Evolutionary conservation across 805 yeast genomes (phyloP), one percentile per base, ranked within the genome.

Genomic region (Candida morakotiae): DNA sequence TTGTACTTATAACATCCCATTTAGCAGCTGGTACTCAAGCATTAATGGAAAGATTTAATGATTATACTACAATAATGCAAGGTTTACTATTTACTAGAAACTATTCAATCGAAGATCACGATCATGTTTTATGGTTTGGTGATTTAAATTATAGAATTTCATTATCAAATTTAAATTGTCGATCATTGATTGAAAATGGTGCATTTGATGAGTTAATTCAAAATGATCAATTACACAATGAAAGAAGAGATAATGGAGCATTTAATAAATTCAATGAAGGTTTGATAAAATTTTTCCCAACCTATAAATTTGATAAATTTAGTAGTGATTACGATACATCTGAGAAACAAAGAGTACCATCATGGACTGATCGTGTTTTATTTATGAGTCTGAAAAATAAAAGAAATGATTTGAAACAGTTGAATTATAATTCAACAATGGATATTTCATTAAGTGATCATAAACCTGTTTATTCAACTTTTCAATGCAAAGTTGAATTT

Each of bases 301-400:
- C 99, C 0, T 93, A 93, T 62, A 93, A 93, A 55, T 93, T 83
- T 56, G 95, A 93, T 55, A 83, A 86, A 34, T 94, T 95, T 4
- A 83, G 95, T 0, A 76, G 74, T 32, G 61, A 54, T 2, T 93
- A 89, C 55, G 99, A 93, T 56, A 75, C 95, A 0, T 81, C 94
- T 28, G 98, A 91, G 51, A 93, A 93, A 59, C 81, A 80, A 58
- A 75, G 99, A 44, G 80, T 86, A 9, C 99, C 98, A 1, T 94
- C 98, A 0, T 93, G 98, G 98, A 89, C 98, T 2, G 99, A 93
- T 62, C 66, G 98, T 40, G 80, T 91, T 22, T 63, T 91, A 33
- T 81, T 71, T 50, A 69, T 72, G 41, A 87, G 94, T 26, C 56
- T 66, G 3, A 47, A 44, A 8, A 47, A 42, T 10, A 38, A 42